Percentiles rank a stretch among this genome's conserved stretches.
These are phyloP conservation scores for Alternaria panax DNA, from an alignment of 2,329 filamentous ascomycete species.

Conservation along the genomic window DNA sequence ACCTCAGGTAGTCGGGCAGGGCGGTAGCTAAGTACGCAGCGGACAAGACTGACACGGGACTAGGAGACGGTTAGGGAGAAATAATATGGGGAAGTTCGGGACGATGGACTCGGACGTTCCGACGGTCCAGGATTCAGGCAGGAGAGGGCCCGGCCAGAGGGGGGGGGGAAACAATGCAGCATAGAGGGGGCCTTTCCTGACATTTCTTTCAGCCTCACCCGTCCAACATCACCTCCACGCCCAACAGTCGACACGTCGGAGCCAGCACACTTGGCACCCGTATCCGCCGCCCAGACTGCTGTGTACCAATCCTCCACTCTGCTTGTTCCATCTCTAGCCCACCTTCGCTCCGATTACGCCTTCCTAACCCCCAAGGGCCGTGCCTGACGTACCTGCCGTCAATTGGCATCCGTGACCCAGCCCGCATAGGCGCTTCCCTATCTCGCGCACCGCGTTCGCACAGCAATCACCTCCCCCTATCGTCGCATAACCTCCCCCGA, in stretches of 20 bases:
- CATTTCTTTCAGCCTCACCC: constrained; percentile 23
- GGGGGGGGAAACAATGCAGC: constrained; percentile 4
- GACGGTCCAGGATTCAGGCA: constrained; percentile 13
- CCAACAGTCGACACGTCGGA: not conserved
- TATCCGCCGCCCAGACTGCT: not conserved
- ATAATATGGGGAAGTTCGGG: constrained; percentile 26
- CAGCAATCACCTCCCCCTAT: not conserved
- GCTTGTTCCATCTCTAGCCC: not conserved
- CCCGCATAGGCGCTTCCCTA: constrained; percentile 3
- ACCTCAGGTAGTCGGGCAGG: constrained; percentile 1
- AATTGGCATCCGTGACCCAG: constrained; percentile 1
- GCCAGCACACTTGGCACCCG: constrained; percentile 1
- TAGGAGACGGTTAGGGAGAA: constrained; percentile 18
- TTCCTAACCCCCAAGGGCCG: not conserved
- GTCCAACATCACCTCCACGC: not conserved
- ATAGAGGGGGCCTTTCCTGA: constrained; percentile 16
- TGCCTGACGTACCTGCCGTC: not conserved
- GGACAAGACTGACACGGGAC: constrained; percentile 11
- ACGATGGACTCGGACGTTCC: constrained; percentile 11
- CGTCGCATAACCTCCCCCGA: not conserved
- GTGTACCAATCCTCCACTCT: not conserved
- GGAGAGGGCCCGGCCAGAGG: not conserved
- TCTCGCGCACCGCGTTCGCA: constrained; percentile 3
- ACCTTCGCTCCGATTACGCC: not conserved
- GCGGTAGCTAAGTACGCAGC: constrained; percentile 7